Evolutionary conservation across 2,329 filamentous ascomycete species (phyloP).

Genomic region (Talaromyces marneffei): DNA sequence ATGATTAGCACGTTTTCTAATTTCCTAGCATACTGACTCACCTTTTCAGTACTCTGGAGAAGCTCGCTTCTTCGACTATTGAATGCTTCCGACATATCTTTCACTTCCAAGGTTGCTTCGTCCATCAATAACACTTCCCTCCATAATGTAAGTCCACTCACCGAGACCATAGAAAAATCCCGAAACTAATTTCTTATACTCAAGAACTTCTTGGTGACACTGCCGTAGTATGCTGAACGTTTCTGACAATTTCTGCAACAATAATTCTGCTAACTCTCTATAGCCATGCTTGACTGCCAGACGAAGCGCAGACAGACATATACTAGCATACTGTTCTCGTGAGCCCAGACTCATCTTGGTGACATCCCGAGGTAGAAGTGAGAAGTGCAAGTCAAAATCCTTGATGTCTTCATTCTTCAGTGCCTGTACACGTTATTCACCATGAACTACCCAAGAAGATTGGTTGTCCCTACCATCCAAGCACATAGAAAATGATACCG

Average conservation of each 20-base stretch:
- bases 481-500: conserved; percentile 64
- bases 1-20: too few relatives aligned
- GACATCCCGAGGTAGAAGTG: conserved; percentile 46
- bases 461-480: conserved; percentile 51
- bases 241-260: conserved; percentile 65
- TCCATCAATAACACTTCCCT: not conserved
- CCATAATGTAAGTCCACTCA: not conserved
- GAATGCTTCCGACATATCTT: not conserved
- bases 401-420: conserved; percentile 52
- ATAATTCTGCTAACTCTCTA: conserved; percentile 55
- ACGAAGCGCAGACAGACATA: conserved; percentile 67
- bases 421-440: not conserved
- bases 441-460: not conserved
- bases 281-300: conserved; percentile 50
- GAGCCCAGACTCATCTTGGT: conserved; percentile 43
- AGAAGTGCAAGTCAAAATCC: conserved; percentile 72
- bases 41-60: not conserved
- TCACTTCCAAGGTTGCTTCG: conserved; percentile 24
- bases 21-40: not conserved
- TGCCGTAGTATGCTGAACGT: conserved; percentile 48
- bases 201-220: not conserved
- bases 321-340: conserved; percentile 59
- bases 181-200: conserved; percentile 27
- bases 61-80: not conserved
- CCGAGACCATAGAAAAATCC: conserved; percentile 61